Base-by-base conservation (phyloP, 179 eudicot species). In the Amaranthus tricolor region DNA sequence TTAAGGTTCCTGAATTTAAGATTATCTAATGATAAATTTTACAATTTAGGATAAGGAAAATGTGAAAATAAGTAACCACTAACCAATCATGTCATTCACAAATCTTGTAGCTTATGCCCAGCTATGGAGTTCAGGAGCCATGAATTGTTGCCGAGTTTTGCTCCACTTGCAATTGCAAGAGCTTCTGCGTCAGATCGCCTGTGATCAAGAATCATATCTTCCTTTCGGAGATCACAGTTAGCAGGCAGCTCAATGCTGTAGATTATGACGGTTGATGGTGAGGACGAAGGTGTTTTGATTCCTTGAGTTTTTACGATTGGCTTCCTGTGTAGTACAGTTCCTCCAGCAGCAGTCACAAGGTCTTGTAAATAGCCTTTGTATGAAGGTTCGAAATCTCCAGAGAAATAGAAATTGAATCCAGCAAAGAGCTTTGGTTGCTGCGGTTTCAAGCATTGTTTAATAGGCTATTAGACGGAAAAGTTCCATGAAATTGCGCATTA, bases 121-220 rank as follows among this genome's bases (percentile, higher is more conserved):
- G 97, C 93, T 84, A 95, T 88, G 79, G 87, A 90, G 84, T 91
- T 84, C 81, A 93, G 61, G 77, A 93, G 71, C 98, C 99, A 95
- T 24, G 89, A 82, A 76, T 95, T 90, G 84, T 83, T 86, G 17
- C 78, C 97, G 50, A 78, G 88, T 54, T 64, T 78, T 17, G 85
- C 88, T 54, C 90, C 89, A 71, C 87, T 80, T 62, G 86, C 78
- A 65, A 66, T 77, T n/a, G 94, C 99, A 58, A 93, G 77, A 75
- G 89, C 89, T 78, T 88, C 86, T 73, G 99, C 99, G 63, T 89
- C 88, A 45, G 77, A 77, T 45, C 75, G 79, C 69, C 98, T 93
- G 57, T 66, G 51, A 5, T 66, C 71, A 19, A 88, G 11, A 62
- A 89, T 74, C 66, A 51, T 68, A 17, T 68, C 78, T 76, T 67